Evolutionary conservation across 1,284 basidiomycete species (phyloP).

Genomic region (Sphagnurus paluster): DNA sequence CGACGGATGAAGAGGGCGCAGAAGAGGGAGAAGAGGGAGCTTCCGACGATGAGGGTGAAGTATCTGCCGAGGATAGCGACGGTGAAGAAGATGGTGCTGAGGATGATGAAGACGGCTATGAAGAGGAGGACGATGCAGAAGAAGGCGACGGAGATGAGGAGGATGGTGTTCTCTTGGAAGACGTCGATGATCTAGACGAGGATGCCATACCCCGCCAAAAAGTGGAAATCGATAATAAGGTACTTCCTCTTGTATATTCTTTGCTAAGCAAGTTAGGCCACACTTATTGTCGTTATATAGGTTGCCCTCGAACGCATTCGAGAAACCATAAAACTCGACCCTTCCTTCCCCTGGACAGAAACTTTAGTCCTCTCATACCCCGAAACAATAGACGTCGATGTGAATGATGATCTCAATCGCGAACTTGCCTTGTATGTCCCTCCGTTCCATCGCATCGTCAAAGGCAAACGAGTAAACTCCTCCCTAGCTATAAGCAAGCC

Average conservation of each 20-base stretch:
- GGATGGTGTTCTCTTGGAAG: constrained; percentile 61
- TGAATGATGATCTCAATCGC: constrained; percentile 88
- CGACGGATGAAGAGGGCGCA: constrained; percentile 33
- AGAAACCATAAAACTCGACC: constrained; percentile 75
- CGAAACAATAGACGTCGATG: constrained; percentile 74
- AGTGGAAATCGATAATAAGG: constrained; percentile 81
- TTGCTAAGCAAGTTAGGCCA: constrained; percentile 1
- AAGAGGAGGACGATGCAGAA: constrained; percentile 32
- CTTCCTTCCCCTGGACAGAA: constrained; percentile 83
- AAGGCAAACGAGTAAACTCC: constrained; percentile 4
- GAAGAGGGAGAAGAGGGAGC: constrained; percentile 31
- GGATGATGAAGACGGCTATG: constrained; percentile 67
- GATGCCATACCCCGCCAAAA: constrained; percentile 80
- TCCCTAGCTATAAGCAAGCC: constrained; percentile 89
- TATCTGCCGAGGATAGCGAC: constrained; percentile 26
- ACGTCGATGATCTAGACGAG: constrained; percentile 73
- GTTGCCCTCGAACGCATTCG: constrained; percentile 81
- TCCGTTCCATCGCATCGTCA: background rate
- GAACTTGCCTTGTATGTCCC: constrained; percentile 89
- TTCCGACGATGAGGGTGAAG: constrained; percentile 24
- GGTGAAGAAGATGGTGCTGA: constrained; percentile 33
- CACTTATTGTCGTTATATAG: constrained; percentile 37
- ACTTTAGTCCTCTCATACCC: constrained; percentile 78
- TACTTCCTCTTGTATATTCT: constrained; percentile 32
- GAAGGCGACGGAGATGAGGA: constrained; percentile 26